Conservation (phyloP, 1,284 basidiomycete species). For the Ustanciosporium gigantosporum region DNA sequence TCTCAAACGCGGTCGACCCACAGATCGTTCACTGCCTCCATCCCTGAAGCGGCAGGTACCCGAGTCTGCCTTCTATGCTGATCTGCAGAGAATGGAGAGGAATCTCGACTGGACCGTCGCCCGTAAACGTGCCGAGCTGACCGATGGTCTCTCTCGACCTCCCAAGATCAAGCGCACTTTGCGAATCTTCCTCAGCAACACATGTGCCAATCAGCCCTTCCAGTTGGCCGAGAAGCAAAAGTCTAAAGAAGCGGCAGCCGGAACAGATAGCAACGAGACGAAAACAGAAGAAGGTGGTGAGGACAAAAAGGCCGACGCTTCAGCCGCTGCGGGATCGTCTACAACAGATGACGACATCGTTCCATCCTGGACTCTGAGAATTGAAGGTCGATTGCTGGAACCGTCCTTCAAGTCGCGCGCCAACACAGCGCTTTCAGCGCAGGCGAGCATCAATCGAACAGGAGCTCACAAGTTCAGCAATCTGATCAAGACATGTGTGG, state of each 20-base stretch:
- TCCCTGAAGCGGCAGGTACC: slow-evolving; percentile 68
- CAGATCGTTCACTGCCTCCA: slow-evolving; percentile 76
- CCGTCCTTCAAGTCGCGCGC: slow-evolving; percentile 51
- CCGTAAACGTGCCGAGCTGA: slow-evolving; percentile 79
- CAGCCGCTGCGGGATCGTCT: not conserved
- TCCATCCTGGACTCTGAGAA: slow-evolving; percentile 84
- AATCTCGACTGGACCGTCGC: slow-evolving; percentile 94
- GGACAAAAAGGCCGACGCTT: slow-evolving; percentile 3
- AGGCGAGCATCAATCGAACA: slow-evolving; percentile 51
- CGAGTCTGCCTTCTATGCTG: slow-evolving; percentile 75
- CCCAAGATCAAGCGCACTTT: slow-evolving; percentile 74
- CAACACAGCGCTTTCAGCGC: slow-evolving; percentile 50
- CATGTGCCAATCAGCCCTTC: slow-evolving; percentile 74
- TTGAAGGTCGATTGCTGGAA: slow-evolving; percentile 82
- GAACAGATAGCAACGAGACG: slow-evolving; percentile 10
- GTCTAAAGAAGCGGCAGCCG: slow-evolving; percentile 34
- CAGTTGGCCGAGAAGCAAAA: slow-evolving; percentile 48
- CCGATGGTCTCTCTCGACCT: slow-evolving; percentile 58
- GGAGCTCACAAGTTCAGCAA: slow-evolving; percentile 74
- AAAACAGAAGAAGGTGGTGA: slow-evolving; percentile 21
- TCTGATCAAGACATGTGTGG: slow-evolving; percentile 78
- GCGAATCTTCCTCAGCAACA: slow-evolving; percentile 85
- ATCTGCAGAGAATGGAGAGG: slow-evolving; percentile 83
- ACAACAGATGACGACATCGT: slow-evolving; percentile 72
- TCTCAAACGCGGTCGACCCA: slow-evolving; percentile 74